Evolutionary conservation across 1,139 yeast species (phyloP).

Genomic region (Debaryomyces singareniensis): DNA sequence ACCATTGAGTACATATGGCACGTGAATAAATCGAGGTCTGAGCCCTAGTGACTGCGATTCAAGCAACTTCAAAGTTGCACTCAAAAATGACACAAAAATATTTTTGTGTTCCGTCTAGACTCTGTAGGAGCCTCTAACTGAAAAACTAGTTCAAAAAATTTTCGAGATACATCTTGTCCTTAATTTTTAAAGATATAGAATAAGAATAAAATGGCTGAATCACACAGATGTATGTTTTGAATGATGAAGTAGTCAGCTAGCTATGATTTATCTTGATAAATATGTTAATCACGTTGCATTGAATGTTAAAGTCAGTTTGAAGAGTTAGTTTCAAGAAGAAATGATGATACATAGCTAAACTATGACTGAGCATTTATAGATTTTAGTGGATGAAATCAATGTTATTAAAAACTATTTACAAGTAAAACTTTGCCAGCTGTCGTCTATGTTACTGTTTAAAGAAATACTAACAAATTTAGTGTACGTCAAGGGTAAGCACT

Average conservation of each 20-base stretch:
- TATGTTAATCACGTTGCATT: no score
- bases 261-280: no score
- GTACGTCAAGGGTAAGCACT: conserved; percentile 99
- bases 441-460: neutral
- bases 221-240: conserved; percentile 91
- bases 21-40: neutral
- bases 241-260: no score
- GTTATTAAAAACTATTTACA: no score
- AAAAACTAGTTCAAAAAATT: neutral
- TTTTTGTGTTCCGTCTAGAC: conserved; percentile 1
- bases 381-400: no score
- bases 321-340: no score
- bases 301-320: no score
- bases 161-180: neutral
- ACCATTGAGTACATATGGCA: neutral
- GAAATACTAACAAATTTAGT: conserved; percentile 54
- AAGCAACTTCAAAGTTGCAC: no score
- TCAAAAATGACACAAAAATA: conserved; percentile 4
- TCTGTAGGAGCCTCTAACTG: neutral
- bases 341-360: no score
- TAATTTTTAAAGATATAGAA: neutral
- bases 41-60: neutral
- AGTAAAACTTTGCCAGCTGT: no score
- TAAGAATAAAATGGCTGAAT: conserved; percentile 69
- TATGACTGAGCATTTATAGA: no score